Evolutionary conservation across 495 filamentous ascomycete genomes (phyloP).

Genomic region (Hypoxylon lienhwacheense): DNA sequence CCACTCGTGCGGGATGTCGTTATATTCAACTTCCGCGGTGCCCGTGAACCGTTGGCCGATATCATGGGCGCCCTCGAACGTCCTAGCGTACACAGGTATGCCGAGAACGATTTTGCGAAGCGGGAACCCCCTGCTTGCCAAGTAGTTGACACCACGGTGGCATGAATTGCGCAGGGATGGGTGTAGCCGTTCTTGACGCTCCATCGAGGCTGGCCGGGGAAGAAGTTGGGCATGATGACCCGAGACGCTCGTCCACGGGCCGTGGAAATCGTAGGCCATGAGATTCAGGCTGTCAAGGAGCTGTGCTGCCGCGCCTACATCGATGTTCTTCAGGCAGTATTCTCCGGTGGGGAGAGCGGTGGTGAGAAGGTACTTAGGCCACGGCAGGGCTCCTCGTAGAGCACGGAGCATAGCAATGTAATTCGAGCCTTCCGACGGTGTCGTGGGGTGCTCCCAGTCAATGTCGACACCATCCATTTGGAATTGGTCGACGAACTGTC

Average conservation of each 20-base stretch:
- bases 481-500: constrained; percentile 63
- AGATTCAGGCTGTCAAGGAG: constrained; percentile 74
- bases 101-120: constrained; percentile 70
- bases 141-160: constrained; percentile 63
- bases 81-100: constrained; percentile 73
- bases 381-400: constrained; percentile 61
- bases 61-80: constrained; percentile 64
- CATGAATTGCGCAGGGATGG: constrained; percentile 51
- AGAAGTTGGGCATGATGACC: constrained; percentile 77
- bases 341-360: constrained; percentile 72
- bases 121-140: constrained; percentile 62
- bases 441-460: constrained; percentile 80
- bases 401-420: constrained; percentile 67
- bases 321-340: constrained; percentile 73
- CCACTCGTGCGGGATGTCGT: constrained; percentile 60
- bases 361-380: constrained; percentile 64
- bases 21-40: constrained; percentile 63
- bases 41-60: constrained; percentile 60
- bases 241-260: constrained; percentile 65
- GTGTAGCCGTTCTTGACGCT: constrained; percentile 42
- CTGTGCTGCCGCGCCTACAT: constrained; percentile 57
- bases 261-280: constrained; percentile 85
- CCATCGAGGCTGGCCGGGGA: constrained; percentile 45
- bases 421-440: constrained; percentile 61
- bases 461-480: constrained; percentile 78